These are phyloP conservation scores for Paxillus rubicundulus DNA, from an alignment of 768 basidiomycete genomes.

Conservation along the genomic window DNA sequence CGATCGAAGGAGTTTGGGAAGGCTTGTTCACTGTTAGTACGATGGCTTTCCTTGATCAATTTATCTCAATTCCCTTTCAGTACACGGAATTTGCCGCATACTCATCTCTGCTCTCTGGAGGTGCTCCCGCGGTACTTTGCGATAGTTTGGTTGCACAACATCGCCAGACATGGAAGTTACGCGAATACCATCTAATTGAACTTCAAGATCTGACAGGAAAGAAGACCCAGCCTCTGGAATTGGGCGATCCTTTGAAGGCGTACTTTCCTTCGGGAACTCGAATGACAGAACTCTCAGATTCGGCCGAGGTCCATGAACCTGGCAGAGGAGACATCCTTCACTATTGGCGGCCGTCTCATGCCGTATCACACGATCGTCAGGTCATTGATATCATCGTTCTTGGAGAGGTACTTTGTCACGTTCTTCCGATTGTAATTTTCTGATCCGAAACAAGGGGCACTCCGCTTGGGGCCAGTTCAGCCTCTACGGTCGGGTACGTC, in stretches of 20 bases:
- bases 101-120: conserved; percentile 70
- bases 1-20: conserved; percentile 78
- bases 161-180: conserved; percentile 86
- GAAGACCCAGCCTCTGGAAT: conserved; percentile 37
- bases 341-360: conserved; percentile 28
- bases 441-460: conserved; percentile 59
- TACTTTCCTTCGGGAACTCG: conserved; percentile 55
- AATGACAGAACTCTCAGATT: conserved; percentile 46
- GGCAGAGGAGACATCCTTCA: conserved; percentile 28
- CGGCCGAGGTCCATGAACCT: conserved; percentile 48
- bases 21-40: conserved; percentile 67
- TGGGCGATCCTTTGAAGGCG: conserved; percentile 62
- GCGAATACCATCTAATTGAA: conserved; percentile 63
- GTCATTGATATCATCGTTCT: conserved; percentile 60
- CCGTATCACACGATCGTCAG: conserved; percentile 30
- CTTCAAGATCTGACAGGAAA: conserved; percentile 20
- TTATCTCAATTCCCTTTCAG: conserved; percentile 34
- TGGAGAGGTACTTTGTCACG: conserved; percentile 55
- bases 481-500: conserved; percentile 74
- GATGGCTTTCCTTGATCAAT: not conserved
- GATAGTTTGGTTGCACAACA: conserved; percentile 78
- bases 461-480: conserved; percentile 90
- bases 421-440: conserved; percentile 1
- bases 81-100: conserved; percentile 87
- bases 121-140: conserved; percentile 61